These are phyloP conservation scores for Brassica incana DNA, from an alignment of 345 rosid genomes.

Conservation along the genomic window DNA sequence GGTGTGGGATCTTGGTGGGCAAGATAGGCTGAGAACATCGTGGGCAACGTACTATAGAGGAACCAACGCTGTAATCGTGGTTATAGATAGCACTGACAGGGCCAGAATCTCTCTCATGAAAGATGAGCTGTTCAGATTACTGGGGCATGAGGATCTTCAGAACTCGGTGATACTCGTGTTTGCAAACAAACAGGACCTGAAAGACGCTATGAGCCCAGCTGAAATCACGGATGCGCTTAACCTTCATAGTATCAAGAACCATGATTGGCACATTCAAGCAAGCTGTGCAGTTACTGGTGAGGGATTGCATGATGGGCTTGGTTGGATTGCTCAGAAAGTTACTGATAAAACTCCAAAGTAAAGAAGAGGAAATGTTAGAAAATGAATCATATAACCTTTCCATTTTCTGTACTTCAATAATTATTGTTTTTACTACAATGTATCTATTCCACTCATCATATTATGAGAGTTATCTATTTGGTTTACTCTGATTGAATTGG, in stretches of 20 bases:
- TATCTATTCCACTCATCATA: background rate
- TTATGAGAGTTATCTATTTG: background rate
- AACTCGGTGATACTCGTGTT: constrained; percentile 72
- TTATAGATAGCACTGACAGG: constrained; percentile 95
- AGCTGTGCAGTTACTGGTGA: background rate
- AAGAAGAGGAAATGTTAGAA: background rate
- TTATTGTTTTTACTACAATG: background rate
- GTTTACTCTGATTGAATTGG: background rate
- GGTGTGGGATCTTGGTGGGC: constrained; percentile 99
- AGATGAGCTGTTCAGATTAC: constrained; percentile 77
- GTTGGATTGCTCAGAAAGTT: background rate
- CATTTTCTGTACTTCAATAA: background rate
- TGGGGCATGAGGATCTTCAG: constrained; percentile 81
- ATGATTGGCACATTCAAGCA: constrained; percentile 1
- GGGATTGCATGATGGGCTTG: background rate
- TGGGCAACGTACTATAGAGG: constrained; percentile 97
- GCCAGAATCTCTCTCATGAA: constrained; percentile 83
- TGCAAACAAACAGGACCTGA: constrained; percentile 90
- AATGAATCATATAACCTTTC: background rate
- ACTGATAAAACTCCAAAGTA: background rate
- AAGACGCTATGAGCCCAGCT: constrained; percentile 92
- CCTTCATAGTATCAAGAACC: constrained; percentile 55
- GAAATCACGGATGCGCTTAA: constrained; percentile 84
- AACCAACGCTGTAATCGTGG: constrained; percentile 82
- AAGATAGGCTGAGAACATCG: constrained; percentile 87